A percentile compares a stretch with the other conserved stretches of the same genome.
These are phyloP conservation scores for Erucastrum elatum DNA, from an alignment of 345 rosid genomes.

Conservation along the genomic window DNA sequence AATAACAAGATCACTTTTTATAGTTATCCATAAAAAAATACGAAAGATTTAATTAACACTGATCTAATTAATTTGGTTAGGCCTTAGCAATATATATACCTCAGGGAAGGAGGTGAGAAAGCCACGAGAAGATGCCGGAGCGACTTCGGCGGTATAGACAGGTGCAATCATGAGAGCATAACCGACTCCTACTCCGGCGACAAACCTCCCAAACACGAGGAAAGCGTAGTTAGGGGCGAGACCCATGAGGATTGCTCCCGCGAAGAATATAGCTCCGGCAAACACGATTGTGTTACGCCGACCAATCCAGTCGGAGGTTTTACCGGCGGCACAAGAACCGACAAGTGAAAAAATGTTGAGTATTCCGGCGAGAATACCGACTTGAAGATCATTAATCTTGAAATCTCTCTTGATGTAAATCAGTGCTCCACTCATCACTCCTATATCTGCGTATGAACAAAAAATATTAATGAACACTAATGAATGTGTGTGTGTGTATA, in stretches of 20 bases:
- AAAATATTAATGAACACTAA: neutral
- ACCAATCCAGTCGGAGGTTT: conserved; percentile 92
- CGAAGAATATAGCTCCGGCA: conserved; percentile 80
- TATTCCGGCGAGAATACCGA: conserved; percentile 60
- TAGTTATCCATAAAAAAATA: neutral
- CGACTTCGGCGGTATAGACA: conserved; percentile 83
- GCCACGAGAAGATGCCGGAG: conserved; percentile 89
- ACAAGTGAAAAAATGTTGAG: conserved; percentile 67
- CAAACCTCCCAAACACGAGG: conserved; percentile 85
- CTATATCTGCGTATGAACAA: conserved; percentile 49
- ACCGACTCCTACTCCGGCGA: conserved; percentile 90
- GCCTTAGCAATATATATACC: conserved; percentile 37
- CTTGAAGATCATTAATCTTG: conserved; percentile 42
- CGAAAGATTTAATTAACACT: neutral
- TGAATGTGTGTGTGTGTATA: neutral
- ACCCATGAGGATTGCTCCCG: conserved; percentile 87
- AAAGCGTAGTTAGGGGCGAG: conserved; percentile 75
- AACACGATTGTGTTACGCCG: conserved; percentile 84
- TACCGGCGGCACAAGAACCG: conserved; percentile 80
- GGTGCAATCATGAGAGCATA: conserved; percentile 96
- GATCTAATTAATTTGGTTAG: neutral
- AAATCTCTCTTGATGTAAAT: conserved; percentile 53
- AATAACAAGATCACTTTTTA: neutral
- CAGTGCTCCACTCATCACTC: conserved; percentile 89
- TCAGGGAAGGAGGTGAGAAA: conserved; percentile 92